Evolutionary conservation across 2,329 filamentous ascomycete species (phyloP).

Genomic region (Penicillium sp.): DNA sequence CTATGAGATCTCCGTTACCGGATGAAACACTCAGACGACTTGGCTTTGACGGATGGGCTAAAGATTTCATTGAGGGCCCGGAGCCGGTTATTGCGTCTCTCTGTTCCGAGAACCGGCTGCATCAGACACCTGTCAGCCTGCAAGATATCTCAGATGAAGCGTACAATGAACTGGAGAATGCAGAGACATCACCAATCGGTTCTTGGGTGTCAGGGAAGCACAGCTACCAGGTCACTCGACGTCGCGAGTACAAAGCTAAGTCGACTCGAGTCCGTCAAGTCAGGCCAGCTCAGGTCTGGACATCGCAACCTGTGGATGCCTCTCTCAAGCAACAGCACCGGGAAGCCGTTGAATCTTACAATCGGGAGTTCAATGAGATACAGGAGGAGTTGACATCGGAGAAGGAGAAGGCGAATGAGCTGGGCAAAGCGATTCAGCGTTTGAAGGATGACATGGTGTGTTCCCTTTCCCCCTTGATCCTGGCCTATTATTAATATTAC

Average conservation of each 20-base stretch:
- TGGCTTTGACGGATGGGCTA: slow-evolving; percentile 76
- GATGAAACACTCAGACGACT: slow-evolving; percentile 54
- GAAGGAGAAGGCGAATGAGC: slow-evolving; percentile 24
- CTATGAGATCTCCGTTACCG: slow-evolving; percentile 57
- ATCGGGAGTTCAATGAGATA: slow-evolving; percentile 40
- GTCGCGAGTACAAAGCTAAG: slow-evolving; percentile 74
- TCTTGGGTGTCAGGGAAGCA: slow-evolving; percentile 69
- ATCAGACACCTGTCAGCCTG: slow-evolving; percentile 65
- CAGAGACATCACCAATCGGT: slow-evolving; percentile 49
- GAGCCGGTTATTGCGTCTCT: slow-evolving; percentile 83
- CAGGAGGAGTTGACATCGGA: slow-evolving; percentile 24
- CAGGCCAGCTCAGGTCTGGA: slow-evolving; percentile 66
- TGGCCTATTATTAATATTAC: slow-evolving; percentile 12
- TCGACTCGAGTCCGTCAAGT: slow-evolving; percentile 67
- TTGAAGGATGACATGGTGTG: slow-evolving; percentile 17
- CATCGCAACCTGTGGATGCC: slow-evolving; percentile 69
- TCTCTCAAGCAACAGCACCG: slow-evolving; percentile 59
- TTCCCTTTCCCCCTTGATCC: slow-evolving; percentile 26
- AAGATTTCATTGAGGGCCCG: slow-evolving; percentile 77
- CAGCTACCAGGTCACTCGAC: slow-evolving; percentile 64
- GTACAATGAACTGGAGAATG: slow-evolving; percentile 62
- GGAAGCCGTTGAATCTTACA: slow-evolving; percentile 46
- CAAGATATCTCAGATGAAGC: slow-evolving; percentile 64
- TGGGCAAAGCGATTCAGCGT: background rate
- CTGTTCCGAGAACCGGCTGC: slow-evolving; percentile 68